phyloP scores from a whole-genome alignment of 192 early-diverging fungal species.

The Linnemannia exigua region DNA sequence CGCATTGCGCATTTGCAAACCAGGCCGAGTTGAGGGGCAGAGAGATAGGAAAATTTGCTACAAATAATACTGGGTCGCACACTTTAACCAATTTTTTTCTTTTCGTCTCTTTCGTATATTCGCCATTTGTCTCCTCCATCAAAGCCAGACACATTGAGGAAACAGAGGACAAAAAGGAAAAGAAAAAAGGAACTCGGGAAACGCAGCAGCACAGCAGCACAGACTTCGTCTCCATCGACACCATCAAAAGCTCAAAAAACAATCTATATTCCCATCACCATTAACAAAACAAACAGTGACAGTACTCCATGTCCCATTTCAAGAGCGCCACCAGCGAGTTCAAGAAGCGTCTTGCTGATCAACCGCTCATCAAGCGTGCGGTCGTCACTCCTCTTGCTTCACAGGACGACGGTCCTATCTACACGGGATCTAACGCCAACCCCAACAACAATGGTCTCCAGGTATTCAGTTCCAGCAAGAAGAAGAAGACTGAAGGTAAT shows the following conservation, averaged over 20 bases:
- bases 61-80: too few relatives aligned
- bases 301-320: constrained; percentile 28
- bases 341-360: constrained; percentile 64
- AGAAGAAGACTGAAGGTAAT: constrained; percentile 51
- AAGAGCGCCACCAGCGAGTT: constrained; percentile 57
- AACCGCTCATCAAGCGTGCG: constrained; percentile 59
- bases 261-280: background rate
- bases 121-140: too few relatives aligned
- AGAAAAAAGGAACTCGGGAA: too few relatives aligned
- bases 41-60: background rate
- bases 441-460: constrained; percentile 52
- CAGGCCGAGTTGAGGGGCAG: background rate
- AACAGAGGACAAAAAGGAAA: too few relatives aligned
- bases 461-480: constrained; percentile 37
- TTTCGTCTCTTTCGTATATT: too few relatives aligned
- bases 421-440: constrained; percentile 50
- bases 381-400: constrained; percentile 36
- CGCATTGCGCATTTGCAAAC: background rate
- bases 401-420: constrained; percentile 20
- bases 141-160: too few relatives aligned
- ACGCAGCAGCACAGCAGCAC: background rate
- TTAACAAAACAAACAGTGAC: background rate
- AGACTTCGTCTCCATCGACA: background rate
- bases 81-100: too few relatives aligned
- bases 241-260: background rate